Conservation (phyloP, 2,329 filamentous ascomycete species). For the Penicillium sp. region DNA sequence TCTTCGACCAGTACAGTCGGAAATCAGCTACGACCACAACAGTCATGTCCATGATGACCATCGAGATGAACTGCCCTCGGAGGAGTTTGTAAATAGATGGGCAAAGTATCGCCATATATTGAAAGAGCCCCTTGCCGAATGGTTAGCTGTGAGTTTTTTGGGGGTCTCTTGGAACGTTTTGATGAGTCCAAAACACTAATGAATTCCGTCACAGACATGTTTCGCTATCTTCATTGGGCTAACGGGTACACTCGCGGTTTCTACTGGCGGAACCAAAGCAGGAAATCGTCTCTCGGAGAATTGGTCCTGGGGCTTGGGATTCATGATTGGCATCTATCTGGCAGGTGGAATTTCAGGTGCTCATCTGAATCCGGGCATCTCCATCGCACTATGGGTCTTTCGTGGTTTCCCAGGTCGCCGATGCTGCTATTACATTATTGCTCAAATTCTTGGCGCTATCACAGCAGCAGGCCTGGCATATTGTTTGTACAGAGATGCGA, state of each 20-base stretch:
- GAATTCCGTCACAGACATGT: conserved; percentile 10
- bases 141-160: conserved; percentile 13
- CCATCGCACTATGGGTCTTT: conserved; percentile 30
- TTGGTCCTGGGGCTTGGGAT: conserved; percentile 24
- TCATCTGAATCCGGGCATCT: conserved; percentile 46
- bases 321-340: conserved; percentile 40
- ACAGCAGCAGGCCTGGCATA: conserved; percentile 31
- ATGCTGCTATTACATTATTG: conserved; percentile 25
- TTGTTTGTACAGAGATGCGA: conserved; percentile 32
- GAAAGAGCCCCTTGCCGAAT: conserved; percentile 25
- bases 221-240: conserved; percentile 25
- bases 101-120: conserved; percentile 16
- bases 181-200: neutral
- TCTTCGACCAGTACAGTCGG: neutral
- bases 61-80: neutral
- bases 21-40: neutral
- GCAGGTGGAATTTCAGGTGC: conserved; percentile 45
- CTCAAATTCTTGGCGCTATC: conserved; percentile 33
- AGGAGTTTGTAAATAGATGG: conserved; percentile 21
- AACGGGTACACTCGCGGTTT: conserved; percentile 18
- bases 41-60: neutral
- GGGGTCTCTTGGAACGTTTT: neutral
- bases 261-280: conserved; percentile 14
- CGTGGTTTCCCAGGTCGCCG: conserved; percentile 31
- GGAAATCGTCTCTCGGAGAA: conserved; percentile 14